phyloP scores from a whole-genome alignment of 345 rosid species.

The Streptanthus diversifolius region DNA sequence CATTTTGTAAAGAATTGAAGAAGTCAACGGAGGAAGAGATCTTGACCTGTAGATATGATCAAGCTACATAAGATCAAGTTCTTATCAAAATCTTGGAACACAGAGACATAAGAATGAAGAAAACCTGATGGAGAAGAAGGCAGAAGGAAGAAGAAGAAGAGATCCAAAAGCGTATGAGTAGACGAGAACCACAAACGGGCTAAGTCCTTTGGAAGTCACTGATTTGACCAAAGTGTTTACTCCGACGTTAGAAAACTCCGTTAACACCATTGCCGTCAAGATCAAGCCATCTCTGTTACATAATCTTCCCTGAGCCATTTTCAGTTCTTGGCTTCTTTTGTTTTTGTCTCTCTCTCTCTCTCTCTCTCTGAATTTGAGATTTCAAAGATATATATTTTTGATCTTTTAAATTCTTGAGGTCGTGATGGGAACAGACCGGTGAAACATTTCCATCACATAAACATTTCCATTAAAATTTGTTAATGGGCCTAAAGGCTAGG shows the following conservation, averaged over 20 bases:
- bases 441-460: background rate
- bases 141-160: conserved; percentile 34
- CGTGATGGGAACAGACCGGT: background rate
- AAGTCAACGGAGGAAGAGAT: conserved; percentile 34
- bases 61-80: background rate
- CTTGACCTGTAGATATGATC: conserved; percentile 24
- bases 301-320: conserved; percentile 19
- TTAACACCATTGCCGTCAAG: conserved; percentile 26
- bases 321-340: background rate
- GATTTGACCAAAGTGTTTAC: conserved; percentile 35
- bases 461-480: too few relatives aligned
- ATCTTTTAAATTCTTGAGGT: background rate
- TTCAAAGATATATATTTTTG: background rate
- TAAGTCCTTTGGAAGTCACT: conserved; percentile 34
- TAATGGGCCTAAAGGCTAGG: too few relatives aligned
- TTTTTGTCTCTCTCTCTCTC: background rate
- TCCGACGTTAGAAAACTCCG: conserved; percentile 27
- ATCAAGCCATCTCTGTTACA: conserved; percentile 19
- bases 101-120: conserved; percentile 14
- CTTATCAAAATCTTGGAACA: background rate
- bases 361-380: background rate
- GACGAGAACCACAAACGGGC: conserved; percentile 29
- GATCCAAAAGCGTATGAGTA: conserved; percentile 29
- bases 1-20: conserved; percentile 21
- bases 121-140: conserved; percentile 29